Conservation (phyloP, 192 early-diverging fungal species). For the Rhizophlyctis rosea region DNA sequence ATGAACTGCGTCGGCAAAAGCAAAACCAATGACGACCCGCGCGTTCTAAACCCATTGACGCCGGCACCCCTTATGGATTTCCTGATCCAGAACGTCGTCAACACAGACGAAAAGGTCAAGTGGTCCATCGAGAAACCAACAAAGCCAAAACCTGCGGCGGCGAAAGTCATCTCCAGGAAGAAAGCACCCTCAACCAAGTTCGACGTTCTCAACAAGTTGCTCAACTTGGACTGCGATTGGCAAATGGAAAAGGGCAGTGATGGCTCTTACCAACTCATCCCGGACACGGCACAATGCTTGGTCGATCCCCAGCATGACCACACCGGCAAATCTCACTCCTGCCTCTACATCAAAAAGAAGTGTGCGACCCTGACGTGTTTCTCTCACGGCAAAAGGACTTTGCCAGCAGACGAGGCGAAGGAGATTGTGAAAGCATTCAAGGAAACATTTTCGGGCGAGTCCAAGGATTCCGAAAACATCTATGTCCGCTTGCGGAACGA, state of each 20-base stretch:
- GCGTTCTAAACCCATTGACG: not conserved
- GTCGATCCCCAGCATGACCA: not conserved
- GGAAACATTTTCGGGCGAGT: not conserved
- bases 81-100: not conserved
- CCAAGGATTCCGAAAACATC: not conserved
- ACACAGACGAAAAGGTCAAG: not conserved
- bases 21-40: not conserved
- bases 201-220: not conserved
- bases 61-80: not conserved
- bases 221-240: not conserved
- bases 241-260: not conserved
- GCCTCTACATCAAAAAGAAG: not conserved
- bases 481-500: not conserved
- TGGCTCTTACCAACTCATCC: not conserved
- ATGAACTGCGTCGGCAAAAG: not conserved
- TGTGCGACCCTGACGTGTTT: not conserved
- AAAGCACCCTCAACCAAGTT: not conserved
- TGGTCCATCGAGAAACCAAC: no score
- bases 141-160: not conserved
- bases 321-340: not conserved
- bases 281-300: not conserved
- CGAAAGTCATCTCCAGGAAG: not conserved
- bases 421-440: not conserved
- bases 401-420: not conserved
- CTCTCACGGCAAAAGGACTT: not conserved